Evolutionary conservation across 352 stramenopile genomes (phyloP).

Genomic region (Albugo laibachii): DNA sequence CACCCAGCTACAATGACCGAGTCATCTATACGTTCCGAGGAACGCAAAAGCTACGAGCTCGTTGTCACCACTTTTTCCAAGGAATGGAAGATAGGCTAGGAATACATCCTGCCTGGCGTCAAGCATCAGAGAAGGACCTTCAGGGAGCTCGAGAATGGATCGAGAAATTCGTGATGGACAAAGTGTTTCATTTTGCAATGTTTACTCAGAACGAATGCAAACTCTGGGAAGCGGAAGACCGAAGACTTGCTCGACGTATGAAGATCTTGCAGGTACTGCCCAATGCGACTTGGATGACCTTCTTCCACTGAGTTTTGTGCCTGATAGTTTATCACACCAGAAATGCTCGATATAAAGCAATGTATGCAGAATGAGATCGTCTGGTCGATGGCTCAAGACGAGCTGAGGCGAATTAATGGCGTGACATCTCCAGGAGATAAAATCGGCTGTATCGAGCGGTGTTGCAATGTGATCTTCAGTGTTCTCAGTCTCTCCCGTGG

Average conservation of each 20-base stretch:
- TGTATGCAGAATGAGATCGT: slow-evolving; percentile 81
- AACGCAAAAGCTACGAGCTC: slow-evolving; percentile 36
- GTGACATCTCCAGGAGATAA: slow-evolving; percentile 77
- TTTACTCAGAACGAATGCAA: slow-evolving; percentile 40
- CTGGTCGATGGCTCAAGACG: slow-evolving; percentile 74
- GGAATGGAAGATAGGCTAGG: slow-evolving; percentile 37
- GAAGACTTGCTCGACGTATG: slow-evolving; percentile 51
- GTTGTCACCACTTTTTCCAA: slow-evolving; percentile 53
- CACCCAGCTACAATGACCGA: slow-evolving; percentile 41
- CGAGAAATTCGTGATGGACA: slow-evolving; percentile 86
- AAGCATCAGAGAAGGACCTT: slow-evolving; percentile 37
- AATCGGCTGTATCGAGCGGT: slow-evolving; percentile 78
- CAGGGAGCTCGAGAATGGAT: slow-evolving; percentile 57
- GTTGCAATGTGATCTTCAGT: slow-evolving; percentile 80
- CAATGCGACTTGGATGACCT: background rate
- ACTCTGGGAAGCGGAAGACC: slow-evolving; percentile 55
- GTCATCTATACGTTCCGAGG: slow-evolving; percentile 71
- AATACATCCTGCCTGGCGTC: slow-evolving; percentile 36
- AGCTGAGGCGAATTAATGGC: slow-evolving; percentile 78
- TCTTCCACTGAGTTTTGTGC: slow-evolving; percentile 2
- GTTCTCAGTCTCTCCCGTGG: slow-evolving; percentile 65
- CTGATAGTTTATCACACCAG: slow-evolving; percentile 46
- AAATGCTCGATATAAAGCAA: slow-evolving; percentile 82
- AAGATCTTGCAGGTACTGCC: slow-evolving; percentile 40
- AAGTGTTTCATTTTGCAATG: slow-evolving; percentile 63